Conservation (phyloP, 768 basidiomycete species). For the Boletellus ananiceps region DNA sequence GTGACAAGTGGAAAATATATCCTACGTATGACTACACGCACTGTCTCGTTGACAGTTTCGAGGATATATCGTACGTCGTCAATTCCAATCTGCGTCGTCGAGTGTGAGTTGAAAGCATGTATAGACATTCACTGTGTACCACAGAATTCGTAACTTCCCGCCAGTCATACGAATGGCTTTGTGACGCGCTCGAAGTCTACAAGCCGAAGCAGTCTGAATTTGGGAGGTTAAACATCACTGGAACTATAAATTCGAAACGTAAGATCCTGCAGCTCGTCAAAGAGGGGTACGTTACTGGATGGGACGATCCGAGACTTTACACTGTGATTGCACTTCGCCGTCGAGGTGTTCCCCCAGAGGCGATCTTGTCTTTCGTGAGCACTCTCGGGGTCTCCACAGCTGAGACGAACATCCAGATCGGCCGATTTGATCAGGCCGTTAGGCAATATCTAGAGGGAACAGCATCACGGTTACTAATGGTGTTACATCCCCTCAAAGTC, state of each 20-base stretch:
- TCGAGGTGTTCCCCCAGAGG: slow-evolving; percentile 94
- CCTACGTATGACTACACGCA: slow-evolving; percentile 99
- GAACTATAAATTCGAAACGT: slow-evolving; percentile 95
- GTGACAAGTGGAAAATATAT: slow-evolving; percentile 93
- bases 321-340: slow-evolving; percentile 94
- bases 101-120: background rate
- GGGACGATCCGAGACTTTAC: slow-evolving; percentile 97
- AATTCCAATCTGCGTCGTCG: background rate
- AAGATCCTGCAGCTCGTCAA: slow-evolving; percentile 89
- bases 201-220: slow-evolving; percentile 97
- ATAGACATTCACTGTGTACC: slow-evolving; percentile 94
- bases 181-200: slow-evolving; percentile 95
- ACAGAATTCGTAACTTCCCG: slow-evolving; percentile 93
- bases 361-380: slow-evolving; percentile 89
- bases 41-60: slow-evolving; percentile 96
- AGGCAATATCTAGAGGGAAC: slow-evolving; percentile 86
- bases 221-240: slow-evolving; percentile 87
- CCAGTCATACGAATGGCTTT: slow-evolving; percentile 98
- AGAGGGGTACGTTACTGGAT: slow-evolving; percentile 78
- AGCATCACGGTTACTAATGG: slow-evolving; percentile 87
- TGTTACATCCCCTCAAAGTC: slow-evolving; percentile 84
- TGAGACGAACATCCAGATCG: slow-evolving; percentile 75
- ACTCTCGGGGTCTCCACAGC: slow-evolving; percentile 91
- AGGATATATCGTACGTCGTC: slow-evolving; percentile 90
- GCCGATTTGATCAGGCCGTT: slow-evolving; percentile 86